Base-by-base conservation (phyloP, 768 basidiomycete genomes). In the Mycena latifolia region DNA sequence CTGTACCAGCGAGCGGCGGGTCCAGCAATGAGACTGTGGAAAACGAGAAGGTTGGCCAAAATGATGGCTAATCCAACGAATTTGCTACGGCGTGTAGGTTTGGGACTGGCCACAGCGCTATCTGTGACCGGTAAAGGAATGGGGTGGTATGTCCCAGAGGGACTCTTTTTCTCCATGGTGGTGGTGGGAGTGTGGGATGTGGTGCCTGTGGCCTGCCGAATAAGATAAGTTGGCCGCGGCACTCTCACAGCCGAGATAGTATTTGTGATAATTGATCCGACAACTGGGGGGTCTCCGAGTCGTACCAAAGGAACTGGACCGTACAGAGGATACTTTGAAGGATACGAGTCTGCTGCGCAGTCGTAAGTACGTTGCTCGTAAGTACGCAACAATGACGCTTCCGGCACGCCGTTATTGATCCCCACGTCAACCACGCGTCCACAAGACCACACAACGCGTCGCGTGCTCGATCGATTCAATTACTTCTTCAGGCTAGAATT, bases 111-210 rank as follows among this genome's bases (percentile, higher is more conserved):
- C 29, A 25, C 60, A 60, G 61, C 17, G 15, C 6, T 33, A 8
- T 63, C 69, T 51, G 65, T 66, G 41, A 66, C 69, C 0, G 69
- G 69, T 12, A 70, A 27, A 53, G 69, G 69, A 43, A 69, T 69
- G 48, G 57, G 57, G 28, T 62, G 57, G 28, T 66, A 66, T 0
- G 54, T 31, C 43, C 55, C 68, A 35, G 57, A 50, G 43, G 45
- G n/a, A 57, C 56, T 43, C 39, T 66, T 61, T 33, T 62, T 57
- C 63, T 69, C 67, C 52, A 59, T 57, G 55, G 51, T 54, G 62
- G 55, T 54, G 27, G 55, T 33, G 45, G 37, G 52, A 22, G 31
- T 4, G 48, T 37, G 48, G 31, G 50, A n/a, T n/a, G n/a, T n/a
- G n/a, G n/a, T n/a, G n/a, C n/a, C n/a, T n/a, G n/a, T n/a, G n/a